Conservation (phyloP, 306 rosid species). For the Corylus avellana region DNA sequence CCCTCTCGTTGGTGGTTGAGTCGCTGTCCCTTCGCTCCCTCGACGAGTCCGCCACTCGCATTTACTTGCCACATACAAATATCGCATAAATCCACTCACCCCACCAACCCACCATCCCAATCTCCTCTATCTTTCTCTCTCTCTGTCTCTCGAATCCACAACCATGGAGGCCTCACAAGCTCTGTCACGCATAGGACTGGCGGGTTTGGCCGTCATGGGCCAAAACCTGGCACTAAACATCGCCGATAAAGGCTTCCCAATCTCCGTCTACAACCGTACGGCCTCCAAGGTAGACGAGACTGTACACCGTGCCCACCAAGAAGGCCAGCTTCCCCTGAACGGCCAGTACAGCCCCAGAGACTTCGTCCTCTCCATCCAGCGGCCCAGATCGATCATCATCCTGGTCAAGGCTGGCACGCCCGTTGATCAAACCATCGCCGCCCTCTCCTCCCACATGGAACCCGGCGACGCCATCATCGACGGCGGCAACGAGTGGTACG, state of each 20-base stretch:
- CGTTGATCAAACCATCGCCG: conserved; percentile 85
- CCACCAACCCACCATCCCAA: conserved; percentile 12
- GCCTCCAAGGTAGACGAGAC: conserved; percentile 88
- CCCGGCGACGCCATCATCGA: conserved; percentile 86
- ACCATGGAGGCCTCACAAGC: conserved; percentile 66
- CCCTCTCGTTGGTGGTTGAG: conserved; percentile 40
- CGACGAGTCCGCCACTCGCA: conserved; percentile 81
- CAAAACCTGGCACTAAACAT: conserved; percentile 94
- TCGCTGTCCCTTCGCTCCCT: conserved; percentile 63
- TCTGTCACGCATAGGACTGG: conserved; percentile 84
- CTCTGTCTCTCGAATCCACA: not conserved
- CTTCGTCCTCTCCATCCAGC: conserved; percentile 73
- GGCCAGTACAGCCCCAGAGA: conserved; percentile 82
- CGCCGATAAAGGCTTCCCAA: conserved; percentile 93
- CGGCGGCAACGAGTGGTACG: conserved; percentile 96
- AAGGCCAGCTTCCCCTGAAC: conserved; percentile 65
- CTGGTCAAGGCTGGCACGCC: conserved; percentile 94
- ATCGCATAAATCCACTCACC: not conserved
- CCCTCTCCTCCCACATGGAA: conserved; percentile 69
- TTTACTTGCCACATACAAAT: not conserved
- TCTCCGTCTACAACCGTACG: conserved; percentile 95
- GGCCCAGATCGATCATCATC: conserved; percentile 91
- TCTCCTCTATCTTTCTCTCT: not conserved
- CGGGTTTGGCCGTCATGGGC: conserved; percentile 98
- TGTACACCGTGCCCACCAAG: conserved; percentile 66